Conservation (phyloP, 2,329 filamentous ascomycete species). For the Setomelanomma holmii region DNA sequence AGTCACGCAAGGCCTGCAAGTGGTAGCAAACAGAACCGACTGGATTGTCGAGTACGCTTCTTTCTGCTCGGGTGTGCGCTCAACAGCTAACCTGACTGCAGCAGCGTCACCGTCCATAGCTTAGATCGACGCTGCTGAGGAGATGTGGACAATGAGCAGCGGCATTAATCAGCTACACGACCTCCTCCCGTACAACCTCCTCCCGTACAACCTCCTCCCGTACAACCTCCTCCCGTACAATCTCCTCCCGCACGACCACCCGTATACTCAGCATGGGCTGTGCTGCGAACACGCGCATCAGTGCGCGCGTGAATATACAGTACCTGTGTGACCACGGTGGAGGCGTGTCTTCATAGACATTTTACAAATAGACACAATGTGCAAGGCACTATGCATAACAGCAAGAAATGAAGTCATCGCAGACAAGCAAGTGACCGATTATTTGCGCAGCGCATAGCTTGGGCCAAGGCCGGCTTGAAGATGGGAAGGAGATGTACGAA, state of each 20-base stretch:
- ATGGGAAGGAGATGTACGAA: no score
- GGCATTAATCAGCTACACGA: conserved; percentile 29
- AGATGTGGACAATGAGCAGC: conserved; percentile 30
- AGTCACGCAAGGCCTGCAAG: conserved; percentile 13
- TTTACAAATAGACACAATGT: background rate
- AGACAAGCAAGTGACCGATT: background rate
- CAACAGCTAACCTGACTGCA: conserved; percentile 14
- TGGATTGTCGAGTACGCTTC: conserved; percentile 1
- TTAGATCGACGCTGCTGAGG: conserved; percentile 29
- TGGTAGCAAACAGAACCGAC: conserved; percentile 17
- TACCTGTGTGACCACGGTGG: background rate
- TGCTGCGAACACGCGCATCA: conserved; percentile 33
- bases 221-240: no score
- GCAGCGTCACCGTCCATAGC: conserved; percentile 34
- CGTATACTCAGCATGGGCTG: conserved; percentile 49
- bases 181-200: conserved; percentile 32
- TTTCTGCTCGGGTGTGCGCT: background rate
- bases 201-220: no score
- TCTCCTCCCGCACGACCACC: no score
- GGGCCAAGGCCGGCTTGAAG: no score
- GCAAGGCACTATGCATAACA: background rate
- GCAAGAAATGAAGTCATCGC: background rate
- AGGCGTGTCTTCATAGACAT: conserved; percentile 21
- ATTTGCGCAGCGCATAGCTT: background rate
- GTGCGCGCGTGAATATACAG: conserved; percentile 18